Evolutionary conservation across 345 rosid genomes (phyloP).

Genomic region (Camelina laxa): DNA sequence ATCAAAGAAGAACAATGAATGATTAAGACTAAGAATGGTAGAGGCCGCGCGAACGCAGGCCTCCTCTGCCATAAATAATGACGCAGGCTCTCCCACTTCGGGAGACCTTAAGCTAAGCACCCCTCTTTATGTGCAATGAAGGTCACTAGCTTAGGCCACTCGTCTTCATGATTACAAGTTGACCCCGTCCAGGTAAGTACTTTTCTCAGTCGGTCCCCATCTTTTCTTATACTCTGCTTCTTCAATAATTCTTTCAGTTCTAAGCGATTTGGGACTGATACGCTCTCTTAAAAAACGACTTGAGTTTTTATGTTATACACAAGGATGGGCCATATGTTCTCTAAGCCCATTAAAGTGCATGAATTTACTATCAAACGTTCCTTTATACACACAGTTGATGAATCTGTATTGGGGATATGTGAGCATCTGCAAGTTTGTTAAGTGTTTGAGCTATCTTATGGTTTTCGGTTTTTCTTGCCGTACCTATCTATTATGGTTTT

Average conservation of each 20-base stretch:
- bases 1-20: no score
- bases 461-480: no score
- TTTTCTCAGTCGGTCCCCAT: not conserved
- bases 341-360: not conserved
- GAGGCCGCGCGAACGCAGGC: not conserved
- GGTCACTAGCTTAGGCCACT: not conserved
- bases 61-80: not conserved
- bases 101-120: not conserved
- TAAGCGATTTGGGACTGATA: not conserved
- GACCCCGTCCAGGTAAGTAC: not conserved
- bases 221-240: not conserved
- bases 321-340: not conserved
- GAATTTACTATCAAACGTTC: no score
- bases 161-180: not conserved
- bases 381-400: no score
- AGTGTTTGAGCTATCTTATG: no score
- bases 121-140: no score
- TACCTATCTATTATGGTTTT: no score
- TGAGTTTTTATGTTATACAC: not conserved
- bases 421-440: no score
- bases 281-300: not conserved
- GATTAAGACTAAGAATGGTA: not conserved
- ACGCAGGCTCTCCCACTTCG: constrained; percentile 2
- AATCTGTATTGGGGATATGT: no score
- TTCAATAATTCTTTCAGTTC: not conserved